These are phyloP conservation scores for Sistotremastrum niveocremeum DNA, from an alignment of 768 basidiomycete species.

Conservation along the genomic window DNA sequence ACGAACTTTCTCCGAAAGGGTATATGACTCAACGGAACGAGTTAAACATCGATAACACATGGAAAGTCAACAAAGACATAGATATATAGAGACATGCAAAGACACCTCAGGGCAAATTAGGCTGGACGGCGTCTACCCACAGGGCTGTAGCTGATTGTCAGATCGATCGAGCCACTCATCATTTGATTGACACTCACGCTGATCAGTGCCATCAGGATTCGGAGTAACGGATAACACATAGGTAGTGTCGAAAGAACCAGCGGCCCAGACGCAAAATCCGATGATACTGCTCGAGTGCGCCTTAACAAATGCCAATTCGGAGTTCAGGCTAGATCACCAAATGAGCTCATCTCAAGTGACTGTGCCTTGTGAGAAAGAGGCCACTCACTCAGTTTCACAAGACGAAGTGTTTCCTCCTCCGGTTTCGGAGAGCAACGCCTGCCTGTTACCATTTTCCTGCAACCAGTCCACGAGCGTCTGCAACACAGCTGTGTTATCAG, in stretches of 20 bases:
- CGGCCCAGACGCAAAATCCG: conserved; percentile 45
- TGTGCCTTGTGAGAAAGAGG: conserved; percentile 32
- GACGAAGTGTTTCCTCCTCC: conserved; percentile 41
- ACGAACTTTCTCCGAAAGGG: too few species aligned
- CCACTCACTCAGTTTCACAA: conserved; percentile 32
- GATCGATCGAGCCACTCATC: too few species aligned
- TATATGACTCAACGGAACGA: too few species aligned
- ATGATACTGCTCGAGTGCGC: conserved; percentile 25
- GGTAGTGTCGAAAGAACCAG: conserved; percentile 34
- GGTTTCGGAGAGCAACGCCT: conserved; percentile 48
- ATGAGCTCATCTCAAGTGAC: conserved; percentile 27
- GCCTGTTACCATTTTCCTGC: conserved; percentile 28
- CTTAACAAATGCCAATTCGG: not conserved
- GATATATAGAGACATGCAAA: too few species aligned
- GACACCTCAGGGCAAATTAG: too few species aligned
- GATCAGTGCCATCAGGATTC: conserved; percentile 16
- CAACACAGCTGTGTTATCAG: conserved; percentile 24
- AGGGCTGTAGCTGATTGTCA: too few species aligned
- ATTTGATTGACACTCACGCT: conserved; percentile 18
- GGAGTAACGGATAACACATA: conserved; percentile 25
- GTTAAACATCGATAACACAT: too few species aligned
- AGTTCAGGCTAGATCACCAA: not conserved
- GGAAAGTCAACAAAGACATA: too few species aligned
- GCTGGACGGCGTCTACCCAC: too few species aligned
- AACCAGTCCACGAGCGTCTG: conserved; percentile 30